These are phyloP conservation scores for Corynespora cassiicola DNA, from an alignment of 2,329 filamentous ascomycete species.

Conservation along the genomic window DNA sequence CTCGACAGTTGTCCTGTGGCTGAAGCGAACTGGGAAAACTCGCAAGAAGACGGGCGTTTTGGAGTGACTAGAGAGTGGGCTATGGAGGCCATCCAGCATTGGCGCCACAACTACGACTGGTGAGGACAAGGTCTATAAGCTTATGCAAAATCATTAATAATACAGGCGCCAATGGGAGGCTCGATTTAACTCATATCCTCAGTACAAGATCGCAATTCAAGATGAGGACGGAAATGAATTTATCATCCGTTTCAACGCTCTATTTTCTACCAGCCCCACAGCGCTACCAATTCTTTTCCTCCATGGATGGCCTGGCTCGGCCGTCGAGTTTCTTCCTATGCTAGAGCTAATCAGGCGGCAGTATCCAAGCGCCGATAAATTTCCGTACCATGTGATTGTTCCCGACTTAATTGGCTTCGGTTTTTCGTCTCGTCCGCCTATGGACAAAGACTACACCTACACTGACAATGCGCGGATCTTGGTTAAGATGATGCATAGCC, in stretches of 20 bases:
- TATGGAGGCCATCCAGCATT: constrained; percentile 31
- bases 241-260: constrained; percentile 60
- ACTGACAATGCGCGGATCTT: constrained; percentile 53
- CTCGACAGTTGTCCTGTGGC: constrained; percentile 39
- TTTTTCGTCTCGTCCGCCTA: constrained; percentile 57
- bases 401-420: constrained; percentile 63
- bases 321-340: constrained; percentile 63
- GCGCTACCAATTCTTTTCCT: constrained; percentile 60
- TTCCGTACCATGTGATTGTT: constrained; percentile 66
- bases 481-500: constrained; percentile 58
- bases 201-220: constrained; percentile 54
- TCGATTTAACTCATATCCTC: constrained; percentile 58
- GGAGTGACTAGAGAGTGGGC: constrained; percentile 41
- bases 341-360: constrained; percentile 54
- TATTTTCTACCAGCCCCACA: constrained; percentile 59
- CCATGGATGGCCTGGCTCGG: constrained; percentile 63
- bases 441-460: constrained; percentile 52
- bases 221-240: constrained; percentile 47
- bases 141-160: constrained; percentile 1
- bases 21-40: constrained; percentile 38
- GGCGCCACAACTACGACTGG: constrained; percentile 44
- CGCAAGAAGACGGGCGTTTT: constrained; percentile 33
- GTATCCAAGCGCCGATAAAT: constrained; percentile 55
- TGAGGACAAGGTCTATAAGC: too few species aligned
- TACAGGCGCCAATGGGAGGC: constrained; percentile 48